Base-by-base conservation (phyloP, 768 basidiomycete species). In the Phylloporus arenicola region DNA sequence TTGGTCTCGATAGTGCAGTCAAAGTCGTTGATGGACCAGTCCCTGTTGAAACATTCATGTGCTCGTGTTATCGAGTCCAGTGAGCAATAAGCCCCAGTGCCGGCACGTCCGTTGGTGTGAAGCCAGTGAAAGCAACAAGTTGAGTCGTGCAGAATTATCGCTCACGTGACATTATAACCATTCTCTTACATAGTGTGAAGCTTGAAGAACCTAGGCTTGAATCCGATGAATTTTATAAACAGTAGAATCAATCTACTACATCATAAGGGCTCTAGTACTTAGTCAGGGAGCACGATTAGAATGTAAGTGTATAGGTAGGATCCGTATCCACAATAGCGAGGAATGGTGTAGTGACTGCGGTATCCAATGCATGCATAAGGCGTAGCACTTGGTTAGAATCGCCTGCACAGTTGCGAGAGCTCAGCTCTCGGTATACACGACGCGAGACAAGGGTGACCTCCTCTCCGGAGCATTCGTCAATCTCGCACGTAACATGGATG, bases 201-300 rank as follows among this genome's bases (percentile, higher is more conserved):
- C n/a, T n/a, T n/a, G n/a, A 3, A 7, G 25, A 27, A 7, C 8
- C 25, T 0, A 29, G 27, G 9, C 27, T 29, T 29, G 7, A 29
- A 29, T 29, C 30, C 4, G 13, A 12, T 13, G 11, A 31, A 48
- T 20, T 27, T 27, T 60, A 55, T 62, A 17, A 34, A 53, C 50
- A 47, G 61, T 63, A 62, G 61, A 64, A 53, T 64, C 63, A 55
- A 64, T 63, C 63, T 55, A 64, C 62, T 31, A 59, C 34, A 13
- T 22, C 17, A 39, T 13, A 38, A 10, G 7, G 25, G 24, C 34
- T 29, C 27, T 29, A 29, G n/a, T n/a, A n/a, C n/a, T 47, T 54
- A 30, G 38, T 61, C 33, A 31, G 49, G 19, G 48, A 48, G 37
- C 45, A 31, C 30, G 27, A 54, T 53, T 58, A 50, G 51, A 45